These are phyloP conservation scores for Tetrahymena borealis DNA, from an alignment of 73 alveolate genomes.

Conservation along the genomic window DNA sequence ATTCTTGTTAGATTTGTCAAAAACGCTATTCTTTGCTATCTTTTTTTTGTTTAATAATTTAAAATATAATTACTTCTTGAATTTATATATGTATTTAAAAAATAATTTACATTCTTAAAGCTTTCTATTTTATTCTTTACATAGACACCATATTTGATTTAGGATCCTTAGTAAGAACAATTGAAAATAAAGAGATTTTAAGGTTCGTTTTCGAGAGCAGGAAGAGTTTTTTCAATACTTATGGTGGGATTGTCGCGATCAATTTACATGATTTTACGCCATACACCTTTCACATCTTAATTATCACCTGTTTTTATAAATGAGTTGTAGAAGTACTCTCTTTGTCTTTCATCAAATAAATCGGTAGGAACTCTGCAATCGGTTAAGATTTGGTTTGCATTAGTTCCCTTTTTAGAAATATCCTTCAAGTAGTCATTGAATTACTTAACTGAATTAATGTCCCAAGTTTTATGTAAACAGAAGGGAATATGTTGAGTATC, in stretches of 20 bases:
- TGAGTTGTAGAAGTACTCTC: conserved; percentile 1
- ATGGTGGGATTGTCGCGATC: not conserved
- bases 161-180: not conserved
- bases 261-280: not conserved
- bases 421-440: not conserved
- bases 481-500: not conserved
- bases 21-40: not conserved
- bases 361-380: conserved; percentile 2
- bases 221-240: not conserved
- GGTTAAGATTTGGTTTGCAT: not conserved
- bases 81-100: not conserved
- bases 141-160: not conserved
- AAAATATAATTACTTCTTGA: not conserved
- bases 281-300: not conserved
- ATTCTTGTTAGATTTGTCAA: not conserved
- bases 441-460: not conserved
- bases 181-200: not conserved
- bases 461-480: conserved; percentile 25
- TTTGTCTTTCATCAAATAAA: not conserved
- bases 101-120: not conserved
- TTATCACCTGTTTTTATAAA: not conserved
- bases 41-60: not conserved
- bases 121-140: not conserved
- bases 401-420: not conserved
- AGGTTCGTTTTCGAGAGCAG: not conserved